phyloP scores from a whole-genome alignment of 805 yeast genomes.

The Barnettozyma botsteinii region DNA sequence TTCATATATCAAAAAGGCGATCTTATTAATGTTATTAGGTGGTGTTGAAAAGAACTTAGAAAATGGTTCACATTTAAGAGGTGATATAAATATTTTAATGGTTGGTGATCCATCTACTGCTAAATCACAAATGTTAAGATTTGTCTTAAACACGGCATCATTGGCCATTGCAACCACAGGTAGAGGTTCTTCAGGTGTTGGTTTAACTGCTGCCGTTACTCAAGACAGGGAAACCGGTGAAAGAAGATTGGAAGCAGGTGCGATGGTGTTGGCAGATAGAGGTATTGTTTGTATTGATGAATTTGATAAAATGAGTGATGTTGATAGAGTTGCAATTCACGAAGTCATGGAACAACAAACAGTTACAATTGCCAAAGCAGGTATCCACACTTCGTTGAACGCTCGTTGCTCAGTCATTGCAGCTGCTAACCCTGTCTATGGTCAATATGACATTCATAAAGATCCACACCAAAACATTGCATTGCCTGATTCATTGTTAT shows the following conservation, averaged over 20 bases:
- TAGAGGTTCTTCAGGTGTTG: conserved; percentile 99
- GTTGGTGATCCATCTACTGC: conserved; percentile 99
- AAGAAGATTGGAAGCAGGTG: conserved; percentile 95
- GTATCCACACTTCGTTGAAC: conserved; percentile 91
- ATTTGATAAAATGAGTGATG: conserved; percentile 96
- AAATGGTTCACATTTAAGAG: conserved; percentile 95
- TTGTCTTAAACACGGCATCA: conserved; percentile 91
- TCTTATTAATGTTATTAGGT: conserved; percentile 83
- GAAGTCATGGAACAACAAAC: conserved; percentile 99
- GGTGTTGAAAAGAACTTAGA: conserved; percentile 92
- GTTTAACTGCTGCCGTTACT: conserved; percentile 98
- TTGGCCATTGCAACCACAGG: conserved; percentile 98
- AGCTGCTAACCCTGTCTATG: conserved; percentile 96
- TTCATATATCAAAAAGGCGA: conserved; percentile 85
- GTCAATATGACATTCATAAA: conserved; percentile 92
- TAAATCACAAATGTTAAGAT: conserved; percentile 90
- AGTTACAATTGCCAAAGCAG: conserved; percentile 96
- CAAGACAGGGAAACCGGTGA: conserved; percentile 96
- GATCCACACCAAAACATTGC: conserved; percentile 97
- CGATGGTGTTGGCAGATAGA: conserved; percentile 96
- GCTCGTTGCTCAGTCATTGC: conserved; percentile 97
- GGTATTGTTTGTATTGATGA: conserved; percentile 98
- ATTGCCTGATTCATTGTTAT: conserved; percentile 88
- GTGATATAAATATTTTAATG: conserved; percentile 93
- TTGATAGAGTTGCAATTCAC: conserved; percentile 95